Evolutionary conservation across 768 basidiomycete species (phyloP), one percentile per base, ranked within the genome.

Genomic region (Rhodocollybia butyracea): DNA sequence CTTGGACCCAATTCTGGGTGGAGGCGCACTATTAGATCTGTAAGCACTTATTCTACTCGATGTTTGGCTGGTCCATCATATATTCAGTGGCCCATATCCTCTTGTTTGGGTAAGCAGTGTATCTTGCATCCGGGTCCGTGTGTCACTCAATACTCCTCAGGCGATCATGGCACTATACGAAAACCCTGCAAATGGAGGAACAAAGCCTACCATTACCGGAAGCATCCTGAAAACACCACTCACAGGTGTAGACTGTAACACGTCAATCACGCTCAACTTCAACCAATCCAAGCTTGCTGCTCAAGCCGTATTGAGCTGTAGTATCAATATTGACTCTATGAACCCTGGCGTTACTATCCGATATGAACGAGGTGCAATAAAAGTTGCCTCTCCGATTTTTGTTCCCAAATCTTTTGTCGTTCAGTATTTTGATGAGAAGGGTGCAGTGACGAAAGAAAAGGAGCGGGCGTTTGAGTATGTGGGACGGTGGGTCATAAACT

Each of bases 11-110:
- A 67, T 69, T 19, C 78, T 96, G 3, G 93, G 89, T 24, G 92
- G 93, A 10, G 92, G 92, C 0, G 90, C 85, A 12, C 65, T 96
- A 27, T 79, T 96, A 21, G 93, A 94, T 66, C 78, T 94, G 88
- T 91, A 60, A 69, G 86, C 70, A 7, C 38, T 26, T 53, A 24
- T 30, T 15, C 15, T 54, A 15, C 24, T 45, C 46, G 17, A 22
- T 21, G 86, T 70, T 11, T 34, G 19, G 22, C 32, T 36, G 22
- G 22, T 24, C 31, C 22, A 3, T 3, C 10, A 4, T 12, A 42
- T 48, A n/a, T 46, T 24, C 58, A 91, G 89, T 22, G 90, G 90
- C 1, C 88, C 91, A 11, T 94, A 93, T 68, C 89, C 89, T 8
- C 72, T 91, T 60, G 76, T 91, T 62, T 91, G 89, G 89, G 87